Evolutionary conservation across 2,329 filamentous ascomycete genomes (phyloP).

Genomic region (Fusarium sp.): DNA sequence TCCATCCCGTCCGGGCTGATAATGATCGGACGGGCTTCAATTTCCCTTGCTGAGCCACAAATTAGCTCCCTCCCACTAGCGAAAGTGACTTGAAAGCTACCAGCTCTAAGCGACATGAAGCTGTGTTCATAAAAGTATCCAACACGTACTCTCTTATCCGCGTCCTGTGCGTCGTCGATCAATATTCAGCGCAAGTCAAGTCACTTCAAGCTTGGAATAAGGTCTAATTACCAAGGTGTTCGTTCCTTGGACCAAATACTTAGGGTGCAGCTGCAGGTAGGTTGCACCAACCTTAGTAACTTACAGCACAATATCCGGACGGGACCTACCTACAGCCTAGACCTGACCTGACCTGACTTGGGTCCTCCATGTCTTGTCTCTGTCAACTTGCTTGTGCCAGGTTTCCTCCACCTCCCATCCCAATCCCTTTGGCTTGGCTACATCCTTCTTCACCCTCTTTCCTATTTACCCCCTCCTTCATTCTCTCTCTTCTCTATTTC

Average conservation of each 20-base stretch:
- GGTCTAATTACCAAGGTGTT: neutral
- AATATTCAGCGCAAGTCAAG: constrained; percentile 1
- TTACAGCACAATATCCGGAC: neutral
- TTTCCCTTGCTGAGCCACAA: constrained; percentile 42
- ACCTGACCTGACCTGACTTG: constrained; percentile 9
- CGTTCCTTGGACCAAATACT: constrained; percentile 1
- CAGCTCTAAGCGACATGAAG: neutral
- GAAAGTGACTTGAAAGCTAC: constrained; percentile 21
- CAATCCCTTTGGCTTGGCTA: constrained; percentile 24
- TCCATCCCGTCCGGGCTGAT: constrained; percentile 3
- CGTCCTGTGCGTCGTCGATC: constrained; percentile 30
- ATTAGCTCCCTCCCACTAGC: constrained; percentile 30
- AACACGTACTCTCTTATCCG: constrained; percentile 13
- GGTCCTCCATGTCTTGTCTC: constrained; percentile 11
- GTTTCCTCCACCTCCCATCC: constrained; percentile 36
- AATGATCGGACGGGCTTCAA: constrained; percentile 27
- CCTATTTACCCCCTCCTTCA: constrained; percentile 30
- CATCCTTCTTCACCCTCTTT: constrained; percentile 25
- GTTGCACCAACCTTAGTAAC: constrained; percentile 23
- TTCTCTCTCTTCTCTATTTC: constrained; percentile 19
- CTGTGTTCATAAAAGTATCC: constrained; percentile 1
- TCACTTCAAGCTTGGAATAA: constrained; percentile 30
- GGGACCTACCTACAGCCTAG: neutral
- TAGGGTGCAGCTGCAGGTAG: constrained; percentile 14
- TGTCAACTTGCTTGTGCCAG: constrained; percentile 34